Percentiles rank a stretch among this genome's conserved stretches.
Evolutionary conservation across 345 rosid species (phyloP).

Genomic region (Heritiera fomes): DNA sequence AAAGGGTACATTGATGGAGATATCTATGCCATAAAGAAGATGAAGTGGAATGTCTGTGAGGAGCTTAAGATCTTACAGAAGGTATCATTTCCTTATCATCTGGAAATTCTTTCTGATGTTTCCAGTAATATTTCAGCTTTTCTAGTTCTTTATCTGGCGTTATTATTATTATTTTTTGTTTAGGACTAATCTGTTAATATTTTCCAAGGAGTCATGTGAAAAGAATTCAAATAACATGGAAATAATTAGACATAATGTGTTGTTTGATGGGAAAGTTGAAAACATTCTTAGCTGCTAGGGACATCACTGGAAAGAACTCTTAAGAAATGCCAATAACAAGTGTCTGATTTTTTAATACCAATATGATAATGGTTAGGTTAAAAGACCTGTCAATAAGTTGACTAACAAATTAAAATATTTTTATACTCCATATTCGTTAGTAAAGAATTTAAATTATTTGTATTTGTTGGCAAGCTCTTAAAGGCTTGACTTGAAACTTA

Average conservation of each 20-base stretch:
- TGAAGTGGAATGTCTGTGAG: constrained; percentile 71
- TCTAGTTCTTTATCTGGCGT: background rate
- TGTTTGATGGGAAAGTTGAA: background rate
- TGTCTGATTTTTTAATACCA: background rate
- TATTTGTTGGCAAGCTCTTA: background rate
- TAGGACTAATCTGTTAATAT: background rate
- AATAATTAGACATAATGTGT: background rate
- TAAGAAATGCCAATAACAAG: background rate
- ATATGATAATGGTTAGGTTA: background rate
- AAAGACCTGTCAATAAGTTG: background rate
- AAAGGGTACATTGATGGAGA: constrained; percentile 55
- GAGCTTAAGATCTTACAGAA: constrained; percentile 77
- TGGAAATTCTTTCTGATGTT: background rate
- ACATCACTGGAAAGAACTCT: constrained; percentile 10
- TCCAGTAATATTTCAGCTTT: constrained; percentile 4
- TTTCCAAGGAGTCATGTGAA: constrained; percentile 4
- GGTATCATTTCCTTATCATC: constrained; percentile 37
- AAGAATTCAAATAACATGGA: constrained; percentile 10
- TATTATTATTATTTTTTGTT: background rate
- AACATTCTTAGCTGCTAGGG: constrained; percentile 21
- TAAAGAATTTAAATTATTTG: background rate
- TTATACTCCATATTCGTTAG: background rate
- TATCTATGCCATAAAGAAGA: constrained; percentile 66
- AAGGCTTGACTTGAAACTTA: background rate
- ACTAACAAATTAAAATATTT: background rate